Percentiles rank a stretch among this genome's conserved stretches.
Evolutionary conservation across 345 rosid genomes (phyloP).

Genomic region (Lepidium aucheri): DNA sequence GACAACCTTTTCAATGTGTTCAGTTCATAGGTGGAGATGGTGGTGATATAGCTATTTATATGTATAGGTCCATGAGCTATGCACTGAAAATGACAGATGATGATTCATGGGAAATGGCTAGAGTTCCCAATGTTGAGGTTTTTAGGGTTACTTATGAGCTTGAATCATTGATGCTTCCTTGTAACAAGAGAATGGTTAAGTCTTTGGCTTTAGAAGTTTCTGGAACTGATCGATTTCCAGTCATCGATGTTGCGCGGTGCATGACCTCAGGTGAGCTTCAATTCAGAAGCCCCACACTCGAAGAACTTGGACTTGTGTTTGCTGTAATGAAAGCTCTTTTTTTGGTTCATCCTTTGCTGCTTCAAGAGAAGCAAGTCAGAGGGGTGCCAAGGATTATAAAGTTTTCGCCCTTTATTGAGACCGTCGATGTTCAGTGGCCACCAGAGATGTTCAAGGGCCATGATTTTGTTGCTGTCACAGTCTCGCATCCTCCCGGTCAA

Average conservation of each 20-base stretch:
- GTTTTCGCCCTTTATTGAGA: conserved; percentile 60
- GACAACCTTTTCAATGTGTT: conserved; percentile 50
- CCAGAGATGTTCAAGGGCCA: conserved; percentile 43
- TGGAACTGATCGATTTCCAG: conserved; percentile 51
- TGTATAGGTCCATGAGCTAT: conserved; percentile 45
- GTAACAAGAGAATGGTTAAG: conserved; percentile 51
- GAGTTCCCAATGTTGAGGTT: conserved; percentile 53
- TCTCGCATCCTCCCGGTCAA: conserved; percentile 53
- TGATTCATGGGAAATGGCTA: conserved; percentile 45
- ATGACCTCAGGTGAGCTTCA: conserved; percentile 39
- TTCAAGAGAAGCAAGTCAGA: conserved; percentile 37
- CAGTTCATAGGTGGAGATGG: conserved; percentile 71
- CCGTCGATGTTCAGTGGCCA: conserved; percentile 71
- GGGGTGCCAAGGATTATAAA: conserved; percentile 32
- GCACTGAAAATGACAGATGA: conserved; percentile 41
- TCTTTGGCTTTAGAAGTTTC: conserved; percentile 48
- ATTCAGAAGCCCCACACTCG: conserved; percentile 51
- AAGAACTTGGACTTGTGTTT: conserved; percentile 59
- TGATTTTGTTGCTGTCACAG: conserved; percentile 58
- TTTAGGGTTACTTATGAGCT: conserved; percentile 47
- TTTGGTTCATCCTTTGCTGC: conserved; percentile 53
- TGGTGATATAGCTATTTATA: conserved; percentile 52
- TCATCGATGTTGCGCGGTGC: conserved; percentile 51
- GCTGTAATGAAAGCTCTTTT: conserved; percentile 54
- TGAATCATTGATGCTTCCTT: conserved; percentile 53